Percentiles rank a stretch among this genome's conserved stretches.
These are phyloP conservation scores for Moniliella sp. DNA, from an alignment of 1,284 basidiomycete genomes.

Conservation along the genomic window DNA sequence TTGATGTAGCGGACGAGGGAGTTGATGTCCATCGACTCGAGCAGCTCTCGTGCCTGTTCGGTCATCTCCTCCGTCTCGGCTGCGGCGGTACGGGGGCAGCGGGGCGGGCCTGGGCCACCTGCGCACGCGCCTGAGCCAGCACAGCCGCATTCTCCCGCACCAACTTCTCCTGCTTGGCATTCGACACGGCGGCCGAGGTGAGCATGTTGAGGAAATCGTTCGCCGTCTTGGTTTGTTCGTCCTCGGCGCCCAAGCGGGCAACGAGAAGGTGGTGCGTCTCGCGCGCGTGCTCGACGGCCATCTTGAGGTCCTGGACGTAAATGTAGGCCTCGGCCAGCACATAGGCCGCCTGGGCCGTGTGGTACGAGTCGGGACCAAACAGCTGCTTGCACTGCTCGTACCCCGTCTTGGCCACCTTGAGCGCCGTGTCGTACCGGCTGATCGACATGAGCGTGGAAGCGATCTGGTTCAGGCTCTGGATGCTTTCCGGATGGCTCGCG, in stretches of 20 bases:
- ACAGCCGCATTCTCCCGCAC: conserved; percentile 6
- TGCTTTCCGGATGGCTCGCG: conserved; percentile 38
- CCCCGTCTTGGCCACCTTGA: conserved; percentile 17
- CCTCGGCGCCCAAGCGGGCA: conserved; percentile 24
- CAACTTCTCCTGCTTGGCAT: conserved; percentile 23
- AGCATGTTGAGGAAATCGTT: conserved; percentile 23
- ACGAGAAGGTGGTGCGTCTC: conserved; percentile 27
- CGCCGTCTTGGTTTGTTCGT: conserved; percentile 26
- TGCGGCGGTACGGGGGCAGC: no score
- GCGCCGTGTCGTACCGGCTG: conserved; percentile 11
- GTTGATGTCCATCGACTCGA: no score
- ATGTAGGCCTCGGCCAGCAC: conserved; percentile 29
- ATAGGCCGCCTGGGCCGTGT: conserved; percentile 28
- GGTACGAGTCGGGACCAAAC: conserved; percentile 24
- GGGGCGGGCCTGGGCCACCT: no score
- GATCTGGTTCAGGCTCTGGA: conserved; percentile 37
- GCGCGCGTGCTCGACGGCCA: conserved; percentile 23
- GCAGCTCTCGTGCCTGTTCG: no score
- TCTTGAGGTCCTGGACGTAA: conserved; percentile 23
- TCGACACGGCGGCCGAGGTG: conserved; percentile 21
- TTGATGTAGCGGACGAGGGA: no score
- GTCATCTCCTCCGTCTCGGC: no score
- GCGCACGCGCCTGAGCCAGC: no score
- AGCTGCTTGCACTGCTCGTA: conserved; percentile 17
- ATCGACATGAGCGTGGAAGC: conserved; percentile 21